Conservation (phyloP, 1,284 basidiomycete genomes). For the Tausonia pullulans region DNA sequence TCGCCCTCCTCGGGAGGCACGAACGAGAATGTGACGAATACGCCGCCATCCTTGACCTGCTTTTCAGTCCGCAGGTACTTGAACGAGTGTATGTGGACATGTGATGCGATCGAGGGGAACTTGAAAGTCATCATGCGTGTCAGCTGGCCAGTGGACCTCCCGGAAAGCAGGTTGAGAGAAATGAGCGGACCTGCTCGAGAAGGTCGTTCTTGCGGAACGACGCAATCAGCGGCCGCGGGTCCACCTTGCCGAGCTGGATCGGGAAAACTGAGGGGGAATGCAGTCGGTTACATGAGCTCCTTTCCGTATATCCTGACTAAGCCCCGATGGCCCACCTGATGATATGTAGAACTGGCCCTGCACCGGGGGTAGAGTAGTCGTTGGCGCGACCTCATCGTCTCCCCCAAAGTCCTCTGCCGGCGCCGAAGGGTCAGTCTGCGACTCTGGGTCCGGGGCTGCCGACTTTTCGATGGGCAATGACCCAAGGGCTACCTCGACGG, state of each 20-base stretch:
- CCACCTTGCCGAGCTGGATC: constrained; percentile 29
- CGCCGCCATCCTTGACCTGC: constrained; percentile 62
- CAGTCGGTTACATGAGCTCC: no score
- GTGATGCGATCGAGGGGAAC: not conserved
- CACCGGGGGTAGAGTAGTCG: no score
- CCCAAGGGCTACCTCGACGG: no score
- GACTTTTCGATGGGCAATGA: no score
- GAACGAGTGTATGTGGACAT: constrained; percentile 7
- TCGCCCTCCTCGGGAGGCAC: constrained; percentile 28
- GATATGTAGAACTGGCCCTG: no score
- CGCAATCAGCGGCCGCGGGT: constrained; percentile 27
- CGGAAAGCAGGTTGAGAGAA: constrained; percentile 19
- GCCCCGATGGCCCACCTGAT: no score
- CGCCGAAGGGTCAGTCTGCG: no score
- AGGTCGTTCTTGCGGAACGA: constrained; percentile 29
- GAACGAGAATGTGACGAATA: constrained; percentile 71
- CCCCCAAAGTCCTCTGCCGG: no score
- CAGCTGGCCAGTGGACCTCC: constrained; percentile 19
- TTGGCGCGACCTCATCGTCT: no score
- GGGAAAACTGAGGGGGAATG: constrained; percentile 25
- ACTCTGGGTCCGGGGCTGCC: no score
- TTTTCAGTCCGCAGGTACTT: constrained; percentile 21
- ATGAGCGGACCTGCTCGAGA: constrained; percentile 23
- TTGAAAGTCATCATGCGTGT: constrained; percentile 25
- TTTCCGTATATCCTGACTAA: no score